Base-by-base conservation (phyloP, 108 stramenopile species). In the Asterionellopsis glacialis region DNA sequence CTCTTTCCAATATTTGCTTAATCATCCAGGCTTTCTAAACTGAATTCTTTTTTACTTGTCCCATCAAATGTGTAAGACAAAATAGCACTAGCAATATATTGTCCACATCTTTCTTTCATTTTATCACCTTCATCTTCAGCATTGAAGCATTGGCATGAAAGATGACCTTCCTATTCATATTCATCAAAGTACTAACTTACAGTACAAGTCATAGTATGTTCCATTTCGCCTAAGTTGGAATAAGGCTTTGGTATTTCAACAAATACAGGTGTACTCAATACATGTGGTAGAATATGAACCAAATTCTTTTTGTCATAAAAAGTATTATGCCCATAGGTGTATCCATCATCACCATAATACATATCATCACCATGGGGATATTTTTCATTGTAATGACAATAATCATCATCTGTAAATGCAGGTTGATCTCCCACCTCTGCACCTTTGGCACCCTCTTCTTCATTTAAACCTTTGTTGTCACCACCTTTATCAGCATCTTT, bases 101-200 rank as follows among this genome's bases (percentile, higher is more conserved):
- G 67, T 63, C 59, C 86, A 43, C 86, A 63, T 49, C 73, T 51
- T 45, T 79, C 79, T 57, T 91, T 86, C 0, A 86, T 87, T 51
- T 91, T 84, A 65, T 91, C 90, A 0, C 90, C 90, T 45, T 69
- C 64, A 67, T 88, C 84, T n/a, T 50, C 66, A 61, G 80, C 75
- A 5, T 72, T 74, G 57, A 85, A 87, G 38, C 81, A 61, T 49
- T 75, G 67, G 63, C 78, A 82, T 24, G 83, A 80, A 47, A 72
- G 75, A 41, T 76, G 73, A 48, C 84, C 85, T 60, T 75, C 84
- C 61, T 79, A 83, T 64, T 91, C 90, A 64, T 79, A 81, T 64
- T 91, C 90, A 45, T 91, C 90, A 59, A 85, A 77, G 57, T 84
- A 91, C 60, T 88, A 91, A 11, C 86, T 85, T 9, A 87, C 90